Evolutionary conservation across 139 green algal species (phyloP).

Genomic region (Chlorokybus atmophyticus): DNA sequence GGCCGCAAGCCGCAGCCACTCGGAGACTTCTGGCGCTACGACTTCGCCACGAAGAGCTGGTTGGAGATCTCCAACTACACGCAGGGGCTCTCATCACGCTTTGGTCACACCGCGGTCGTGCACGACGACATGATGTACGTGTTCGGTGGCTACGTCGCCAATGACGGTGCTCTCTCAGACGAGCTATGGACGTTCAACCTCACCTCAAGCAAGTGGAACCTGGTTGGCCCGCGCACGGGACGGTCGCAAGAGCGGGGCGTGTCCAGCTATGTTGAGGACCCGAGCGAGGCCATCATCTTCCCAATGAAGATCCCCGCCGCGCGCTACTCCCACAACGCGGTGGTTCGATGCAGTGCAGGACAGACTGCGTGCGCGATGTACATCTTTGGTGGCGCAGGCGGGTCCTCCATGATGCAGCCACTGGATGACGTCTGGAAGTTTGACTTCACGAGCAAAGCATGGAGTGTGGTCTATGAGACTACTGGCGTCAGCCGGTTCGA

Average conservation of each 20-base stretch:
- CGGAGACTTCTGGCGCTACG: slow-evolving; percentile 18
- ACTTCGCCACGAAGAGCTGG: neutral
- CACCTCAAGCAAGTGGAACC: slow-evolving; percentile 2
- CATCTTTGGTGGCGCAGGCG: slow-evolving; percentile 15
- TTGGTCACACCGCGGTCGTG: slow-evolving; percentile 15
- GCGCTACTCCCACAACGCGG: slow-evolving; percentile 13
- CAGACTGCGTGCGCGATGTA: slow-evolving; percentile 6
- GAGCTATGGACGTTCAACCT: slow-evolving; percentile 19
- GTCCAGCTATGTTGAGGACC: slow-evolving; percentile 1
- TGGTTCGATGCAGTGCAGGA: no score
- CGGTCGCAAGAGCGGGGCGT: neutral
- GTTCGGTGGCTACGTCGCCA: slow-evolving; percentile 10
- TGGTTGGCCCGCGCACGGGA: slow-evolving; percentile 17
- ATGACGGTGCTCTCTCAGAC: slow-evolving; percentile 5
- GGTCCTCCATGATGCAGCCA: slow-evolving; percentile 5
- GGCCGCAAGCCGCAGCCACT: slow-evolving; percentile 6
- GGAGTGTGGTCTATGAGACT: no score
- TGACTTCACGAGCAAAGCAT: slow-evolving; percentile 1
- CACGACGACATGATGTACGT: slow-evolving; percentile 13
- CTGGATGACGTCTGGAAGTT: slow-evolving; percentile 10
- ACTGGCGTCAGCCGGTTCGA: no score
- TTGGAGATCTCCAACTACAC: neutral
- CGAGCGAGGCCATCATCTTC: slow-evolving; percentile 16
- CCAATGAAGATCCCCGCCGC: slow-evolving; percentile 3
- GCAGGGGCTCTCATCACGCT: slow-evolving; percentile 7